phyloP scores from a whole-genome alignment of 371 early-diverging fungal genomes.

The Apophysomyces trapeziformis region DNA sequence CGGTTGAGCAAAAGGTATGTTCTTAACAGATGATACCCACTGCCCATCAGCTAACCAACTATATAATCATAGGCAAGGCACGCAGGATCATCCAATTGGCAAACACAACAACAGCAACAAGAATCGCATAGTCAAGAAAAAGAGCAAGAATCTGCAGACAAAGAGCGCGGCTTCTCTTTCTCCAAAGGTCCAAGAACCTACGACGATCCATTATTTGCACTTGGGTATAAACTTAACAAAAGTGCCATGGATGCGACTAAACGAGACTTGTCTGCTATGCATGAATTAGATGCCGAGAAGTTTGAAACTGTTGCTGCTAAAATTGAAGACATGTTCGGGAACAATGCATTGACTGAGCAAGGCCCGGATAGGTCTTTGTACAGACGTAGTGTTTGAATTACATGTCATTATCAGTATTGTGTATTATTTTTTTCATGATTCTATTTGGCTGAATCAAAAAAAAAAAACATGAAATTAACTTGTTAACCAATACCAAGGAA shows the following conservation, averaged over 20 bases:
- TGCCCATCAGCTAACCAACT: background rate
- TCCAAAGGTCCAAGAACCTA: background rate
- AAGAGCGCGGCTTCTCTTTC: background rate
- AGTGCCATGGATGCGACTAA: conserved; percentile 24
- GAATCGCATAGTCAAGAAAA: background rate
- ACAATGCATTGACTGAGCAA: conserved; percentile 21
- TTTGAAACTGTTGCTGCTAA: conserved; percentile 25
- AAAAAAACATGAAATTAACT: background rate
- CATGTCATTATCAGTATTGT: background rate
- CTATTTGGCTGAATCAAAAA: no score
- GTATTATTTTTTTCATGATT: background rate
- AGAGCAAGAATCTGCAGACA: background rate
- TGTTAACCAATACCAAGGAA: background rate
- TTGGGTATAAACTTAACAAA: conserved; percentile 18
- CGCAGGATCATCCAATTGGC: conserved; percentile 6
- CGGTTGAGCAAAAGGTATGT: background rate
- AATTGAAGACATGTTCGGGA: conserved; percentile 26
- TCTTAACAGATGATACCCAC: no score
- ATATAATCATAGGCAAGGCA: background rate
- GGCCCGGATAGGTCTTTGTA: conserved; percentile 16
- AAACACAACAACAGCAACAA: background rate
- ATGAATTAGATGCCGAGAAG: conserved; percentile 15
- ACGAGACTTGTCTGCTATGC: conserved; percentile 23
- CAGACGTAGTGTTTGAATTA: background rate
- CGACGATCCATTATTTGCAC: background rate